Percentiles rank a stretch among this genome's conserved stretches.
Evolutionary conservation across 305 asterid genomes (phyloP).

Genomic region (Coffea humblotiana): DNA sequence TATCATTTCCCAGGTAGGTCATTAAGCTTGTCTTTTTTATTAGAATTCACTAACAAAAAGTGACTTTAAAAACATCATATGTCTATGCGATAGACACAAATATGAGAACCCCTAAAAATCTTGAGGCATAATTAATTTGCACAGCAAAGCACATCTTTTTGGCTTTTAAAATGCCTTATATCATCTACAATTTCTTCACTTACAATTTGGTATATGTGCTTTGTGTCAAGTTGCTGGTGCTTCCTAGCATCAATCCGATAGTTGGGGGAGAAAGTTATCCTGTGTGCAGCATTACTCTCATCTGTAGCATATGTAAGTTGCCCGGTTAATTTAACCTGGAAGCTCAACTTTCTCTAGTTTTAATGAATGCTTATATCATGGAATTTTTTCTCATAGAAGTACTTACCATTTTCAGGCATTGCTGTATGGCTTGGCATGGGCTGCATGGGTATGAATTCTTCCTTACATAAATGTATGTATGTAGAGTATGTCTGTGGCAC

Average conservation of each 20-base stretch:
- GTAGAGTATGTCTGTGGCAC: too few species aligned
- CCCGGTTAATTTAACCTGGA: background rate
- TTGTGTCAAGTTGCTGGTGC: conserved; percentile 66
- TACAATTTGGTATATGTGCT: conserved; percentile 7
- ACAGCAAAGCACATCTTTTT: background rate
- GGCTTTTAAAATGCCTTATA: background rate
- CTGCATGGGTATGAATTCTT: conserved; percentile 68
- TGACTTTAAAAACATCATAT: too few species aligned
- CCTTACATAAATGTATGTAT: too few species aligned
- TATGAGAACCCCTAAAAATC: too few species aligned
- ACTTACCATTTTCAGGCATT: conserved; percentile 59
- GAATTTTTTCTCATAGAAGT: conserved; percentile 21
- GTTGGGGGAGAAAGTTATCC: conserved; percentile 86
- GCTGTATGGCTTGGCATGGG: conserved; percentile 94
- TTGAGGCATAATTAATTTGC: too few species aligned
- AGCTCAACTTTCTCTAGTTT: background rate
- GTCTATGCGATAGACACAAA: too few species aligned
- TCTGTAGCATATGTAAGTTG: conserved; percentile 73
- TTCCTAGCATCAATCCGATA: conserved; percentile 73
- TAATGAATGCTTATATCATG: conserved; percentile 10
- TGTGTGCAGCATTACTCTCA: conserved; percentile 69
- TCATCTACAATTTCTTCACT: conserved; percentile 13
- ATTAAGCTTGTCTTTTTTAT: background rate
- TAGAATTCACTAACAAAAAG: background rate
- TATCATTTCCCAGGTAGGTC: conserved; percentile 85